Evolutionary conservation across 1,139 yeast species (phyloP).

Genomic region (Diutina neorugosa): DNA sequence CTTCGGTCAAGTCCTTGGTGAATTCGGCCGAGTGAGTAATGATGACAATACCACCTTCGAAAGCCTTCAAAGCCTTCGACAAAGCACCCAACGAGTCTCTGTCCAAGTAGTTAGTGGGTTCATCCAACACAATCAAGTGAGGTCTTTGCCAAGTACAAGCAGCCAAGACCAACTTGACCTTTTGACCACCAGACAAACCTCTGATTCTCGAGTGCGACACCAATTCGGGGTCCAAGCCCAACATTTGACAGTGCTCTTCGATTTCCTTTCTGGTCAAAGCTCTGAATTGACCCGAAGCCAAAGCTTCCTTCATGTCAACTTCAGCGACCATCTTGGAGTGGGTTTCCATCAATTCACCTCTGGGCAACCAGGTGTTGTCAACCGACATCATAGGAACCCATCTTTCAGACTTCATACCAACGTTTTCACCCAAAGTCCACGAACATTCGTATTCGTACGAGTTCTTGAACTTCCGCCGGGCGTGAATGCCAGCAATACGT

Average conservation of each 20-base stretch:
- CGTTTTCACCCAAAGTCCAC: conserved; percentile 92
- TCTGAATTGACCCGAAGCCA: conserved; percentile 99
- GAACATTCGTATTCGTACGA: conserved; percentile 99
- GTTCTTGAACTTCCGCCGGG: conserved; percentile 99
- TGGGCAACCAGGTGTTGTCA: conserved; percentile 99
- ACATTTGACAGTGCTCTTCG: conserved; percentile 95
- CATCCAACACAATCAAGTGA: conserved; percentile 97
- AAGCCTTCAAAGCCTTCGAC: conserved; percentile 96
- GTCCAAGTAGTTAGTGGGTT: conserved; percentile 98
- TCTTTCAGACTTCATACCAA: conserved; percentile 98
- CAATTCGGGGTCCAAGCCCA: conserved; percentile 97
- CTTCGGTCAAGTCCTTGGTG: conserved; percentile 98
- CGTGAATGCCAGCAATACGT: conserved; percentile 88
- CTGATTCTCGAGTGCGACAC: conserved; percentile 99
- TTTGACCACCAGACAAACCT: conserved; percentile 99
- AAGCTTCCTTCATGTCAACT: conserved; percentile 99
- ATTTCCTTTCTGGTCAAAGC: conserved; percentile 99
- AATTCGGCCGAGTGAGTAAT: conserved; percentile 99
- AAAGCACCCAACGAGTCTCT: conserved; percentile 99
- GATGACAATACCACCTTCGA: conserved; percentile 99
- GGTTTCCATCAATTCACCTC: conserved; percentile 97
- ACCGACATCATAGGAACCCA: conserved; percentile 99
- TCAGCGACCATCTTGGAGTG: conserved; percentile 99
- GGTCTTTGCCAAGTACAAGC: conserved; percentile 99
- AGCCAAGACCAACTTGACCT: conserved; percentile 98